Percentiles rank a stretch among this genome's conserved stretches.
Conservation (phyloP, 1,139 yeast species). For the Taphrina deformans region DNA sequence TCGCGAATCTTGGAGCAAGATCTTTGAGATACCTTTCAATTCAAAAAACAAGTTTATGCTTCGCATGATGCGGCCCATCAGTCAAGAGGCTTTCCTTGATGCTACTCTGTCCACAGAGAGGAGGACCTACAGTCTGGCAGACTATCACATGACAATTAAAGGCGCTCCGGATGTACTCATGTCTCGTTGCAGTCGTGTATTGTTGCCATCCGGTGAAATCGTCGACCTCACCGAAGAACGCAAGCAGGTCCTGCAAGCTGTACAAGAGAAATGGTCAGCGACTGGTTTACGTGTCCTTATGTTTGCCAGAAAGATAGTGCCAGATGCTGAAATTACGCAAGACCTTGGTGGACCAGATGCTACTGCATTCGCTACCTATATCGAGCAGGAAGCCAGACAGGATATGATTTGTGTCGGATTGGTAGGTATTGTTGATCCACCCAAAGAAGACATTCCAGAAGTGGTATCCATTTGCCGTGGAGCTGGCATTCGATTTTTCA, state of each 20-base stretch:
- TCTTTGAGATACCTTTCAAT: conserved; percentile 51
- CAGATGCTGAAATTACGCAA: neutral
- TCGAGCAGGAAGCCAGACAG: conserved; percentile 34
- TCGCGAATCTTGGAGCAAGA: conserved; percentile 41
- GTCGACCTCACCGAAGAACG: conserved; percentile 38
- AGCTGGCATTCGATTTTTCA: conserved; percentile 56
- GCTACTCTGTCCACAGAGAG: conserved; percentile 15
- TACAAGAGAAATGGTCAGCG: conserved; percentile 50
- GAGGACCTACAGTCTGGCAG: conserved; percentile 46
- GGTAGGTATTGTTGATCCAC: conserved; percentile 57
- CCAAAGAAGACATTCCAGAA: conserved; percentile 51
- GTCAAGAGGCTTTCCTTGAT: conserved; percentile 53
- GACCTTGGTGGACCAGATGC: conserved; percentile 15
- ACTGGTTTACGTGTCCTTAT: conserved; percentile 54
- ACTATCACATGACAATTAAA: conserved; percentile 48
- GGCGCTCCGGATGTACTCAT: conserved; percentile 57
- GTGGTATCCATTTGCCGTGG: conserved; percentile 49
- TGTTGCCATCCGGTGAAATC: conserved; percentile 40
- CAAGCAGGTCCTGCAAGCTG: conserved; percentile 41
- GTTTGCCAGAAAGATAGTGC: conserved; percentile 40
- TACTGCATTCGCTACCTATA: conserved; percentile 38
- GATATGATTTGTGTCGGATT: conserved; percentile 50
- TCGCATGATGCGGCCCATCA: conserved; percentile 32
- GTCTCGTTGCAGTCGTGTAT: conserved; percentile 45
- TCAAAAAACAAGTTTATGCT: conserved; percentile 55